Evolutionary conservation across 257 asterid species (phyloP).

Genomic region (Fraxinus americana): DNA sequence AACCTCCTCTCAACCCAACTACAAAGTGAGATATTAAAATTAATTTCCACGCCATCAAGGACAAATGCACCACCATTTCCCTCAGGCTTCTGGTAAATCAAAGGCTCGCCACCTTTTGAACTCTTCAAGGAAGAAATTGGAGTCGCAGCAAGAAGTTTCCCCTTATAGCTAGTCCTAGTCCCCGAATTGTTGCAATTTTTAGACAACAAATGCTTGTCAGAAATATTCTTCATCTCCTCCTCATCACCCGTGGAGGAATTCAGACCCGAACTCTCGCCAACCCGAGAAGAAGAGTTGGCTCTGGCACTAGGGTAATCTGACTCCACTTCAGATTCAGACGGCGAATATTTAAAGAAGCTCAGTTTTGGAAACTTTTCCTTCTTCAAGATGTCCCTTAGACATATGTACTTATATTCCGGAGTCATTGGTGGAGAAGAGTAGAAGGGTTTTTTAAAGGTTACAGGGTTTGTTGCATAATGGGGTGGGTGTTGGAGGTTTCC

Average conservation of each 20-base stretch:
- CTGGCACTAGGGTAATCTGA: not conserved
- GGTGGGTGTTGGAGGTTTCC: too few relatives aligned
- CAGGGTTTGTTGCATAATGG: not conserved
- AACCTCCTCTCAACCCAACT: conserved; percentile 14
- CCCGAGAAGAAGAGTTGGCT: not conserved
- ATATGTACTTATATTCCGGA: not conserved
- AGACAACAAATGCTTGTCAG: not conserved
- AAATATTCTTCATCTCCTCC: not conserved
- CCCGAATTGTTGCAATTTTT: not conserved
- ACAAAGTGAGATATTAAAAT: not conserved
- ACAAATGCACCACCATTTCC: not conserved
- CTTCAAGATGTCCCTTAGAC: not conserved
- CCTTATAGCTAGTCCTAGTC: not conserved
- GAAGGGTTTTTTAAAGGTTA: not conserved
- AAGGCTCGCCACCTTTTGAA: conserved; percentile 18
- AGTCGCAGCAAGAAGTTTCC: not conserved
- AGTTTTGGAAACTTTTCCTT: not conserved
- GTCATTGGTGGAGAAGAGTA: not conserved
- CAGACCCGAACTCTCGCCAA: not conserved
- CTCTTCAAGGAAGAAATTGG: not conserved
- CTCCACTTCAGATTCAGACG: not conserved
- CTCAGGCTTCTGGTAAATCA: not conserved
- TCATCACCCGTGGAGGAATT: not conserved
- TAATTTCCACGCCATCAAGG: not conserved
- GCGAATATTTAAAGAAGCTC: not conserved